Base-by-base conservation (phyloP, 202 grass and related monocot species). In the Zoysia matrella region DNA sequence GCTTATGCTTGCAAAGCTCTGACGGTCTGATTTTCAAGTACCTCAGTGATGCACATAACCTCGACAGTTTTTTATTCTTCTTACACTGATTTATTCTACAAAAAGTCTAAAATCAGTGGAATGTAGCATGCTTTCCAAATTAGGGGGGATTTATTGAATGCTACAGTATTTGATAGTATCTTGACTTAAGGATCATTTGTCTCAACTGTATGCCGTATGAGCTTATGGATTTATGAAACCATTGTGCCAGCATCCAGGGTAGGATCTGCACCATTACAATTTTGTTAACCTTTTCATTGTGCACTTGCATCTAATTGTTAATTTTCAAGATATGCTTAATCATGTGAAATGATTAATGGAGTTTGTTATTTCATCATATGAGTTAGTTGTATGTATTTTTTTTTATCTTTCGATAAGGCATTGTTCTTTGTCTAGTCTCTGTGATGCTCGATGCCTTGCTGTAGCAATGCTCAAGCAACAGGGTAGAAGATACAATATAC, bases 1-100 rank as follows among this genome's bases (percentile, higher is more conserved):
- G 15, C 71, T 87, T 45, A 95, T 98, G 96, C 90, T 95, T 86
- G 78, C 85, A 36, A 93, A 92, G 40, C 83, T 98, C 53, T 98
- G 84, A 94, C 45, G 63, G 79, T 54, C 73, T 22, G 52, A 63
- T 44, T 53, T 73, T 89, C 14, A 52, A 51, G n/a, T 74, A 50
- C 80, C 79, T 83, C 62, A 77, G 47, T 4, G 44, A 54, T 82
- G 22, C 41, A 62, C 73, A 62, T 48, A 43, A 73, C 2, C 8
- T 77, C 56, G 43, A 73, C 42, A 1, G 4, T 47, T 36, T 79
- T 16, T 47, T 39, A 81, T 66, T 75, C 2, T 0, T 58, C 5
- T 22, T 14, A 3, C 22, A 54, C 18, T 7, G 41, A 18, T 13
- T 13, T 11, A 9, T 67, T 79, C 8, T 8, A n/a, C 45, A 60